phyloP scores from a whole-genome alignment of 106 monocot genomes.

The Dactylorhiza incarnata region DNA sequence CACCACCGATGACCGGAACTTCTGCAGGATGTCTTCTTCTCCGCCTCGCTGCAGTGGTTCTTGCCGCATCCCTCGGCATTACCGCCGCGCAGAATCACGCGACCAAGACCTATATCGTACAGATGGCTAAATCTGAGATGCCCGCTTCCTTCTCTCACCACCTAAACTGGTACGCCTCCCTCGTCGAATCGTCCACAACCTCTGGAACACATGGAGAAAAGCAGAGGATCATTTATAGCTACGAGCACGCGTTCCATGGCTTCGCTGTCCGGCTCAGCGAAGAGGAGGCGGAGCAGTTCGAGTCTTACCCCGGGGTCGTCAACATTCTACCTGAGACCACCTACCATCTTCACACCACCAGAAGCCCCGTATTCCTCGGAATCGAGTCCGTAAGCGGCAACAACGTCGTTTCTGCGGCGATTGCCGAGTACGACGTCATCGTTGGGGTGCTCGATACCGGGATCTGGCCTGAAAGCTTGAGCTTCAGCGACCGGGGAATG shows the following conservation, averaged over 20 bases:
- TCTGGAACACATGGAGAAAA: slow-evolving; percentile 4
- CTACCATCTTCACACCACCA: slow-evolving; percentile 65
- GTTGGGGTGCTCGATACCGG: slow-evolving; percentile 83
- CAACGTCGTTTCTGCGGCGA: slow-evolving; percentile 23
- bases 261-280: slow-evolving; percentile 45
- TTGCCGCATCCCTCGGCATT: slow-evolving; percentile 5
- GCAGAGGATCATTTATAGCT: slow-evolving; percentile 66
- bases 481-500: slow-evolving; percentile 62
- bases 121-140: slow-evolving; percentile 64
- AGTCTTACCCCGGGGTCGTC: slow-evolving; percentile 29
- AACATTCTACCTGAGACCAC: slow-evolving; percentile 47
- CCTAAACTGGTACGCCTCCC: slow-evolving; percentile 65
- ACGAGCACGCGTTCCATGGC: slow-evolving; percentile 58
- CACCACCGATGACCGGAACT: slow-evolving; percentile 14
- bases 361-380: slow-evolving; percentile 72
- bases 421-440: slow-evolving; percentile 46
- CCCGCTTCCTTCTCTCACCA: slow-evolving; percentile 51
- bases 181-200: slow-evolving; percentile 28
- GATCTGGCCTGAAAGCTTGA: slow-evolving; percentile 82
- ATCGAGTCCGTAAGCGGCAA: slow-evolving; percentile 25
- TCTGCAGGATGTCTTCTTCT: slow-evolving; percentile 10
- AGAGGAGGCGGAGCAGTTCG: slow-evolving; percentile 34
- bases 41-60: not conserved
- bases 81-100: not conserved
- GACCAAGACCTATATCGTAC: slow-evolving; percentile 58